Evolutionary conservation across 768 basidiomycete species (phyloP), one percentile per base, ranked within the genome.

Genomic region (Crucibulum laeve): DNA sequence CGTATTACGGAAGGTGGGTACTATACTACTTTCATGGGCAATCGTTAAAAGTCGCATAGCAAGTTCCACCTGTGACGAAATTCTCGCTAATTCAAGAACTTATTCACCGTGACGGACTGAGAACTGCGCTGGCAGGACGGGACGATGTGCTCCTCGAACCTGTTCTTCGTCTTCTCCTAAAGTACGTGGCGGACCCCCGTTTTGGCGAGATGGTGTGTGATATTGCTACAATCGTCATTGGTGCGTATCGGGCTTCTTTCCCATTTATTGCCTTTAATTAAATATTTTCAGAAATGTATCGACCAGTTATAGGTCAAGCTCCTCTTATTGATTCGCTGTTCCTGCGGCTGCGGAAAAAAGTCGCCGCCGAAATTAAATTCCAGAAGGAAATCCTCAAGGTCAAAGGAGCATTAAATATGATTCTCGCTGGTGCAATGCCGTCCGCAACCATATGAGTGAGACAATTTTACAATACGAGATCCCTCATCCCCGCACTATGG

Each of bases 121-220:
- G 81, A 46, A 80, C 80, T 51, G 94, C 96, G 3, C 73, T 99
- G 7, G 76, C 87, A 0, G 90, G 92, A 35, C 82, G 96, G 25
- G 94, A 98, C 56, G 96, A 98, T 58, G 84, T 97, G 36, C 73
- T 95, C 8, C 70, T 99, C 4, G 92, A 96, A 57, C 94, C 95
- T 2, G 73, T 98, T 25, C 76, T 99, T n/a, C 77, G 82, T 3
- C 75, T 97, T 26, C 73, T 98, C 18, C 65, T 91, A 43, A 90
- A 89, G 58, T 76, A 97, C 60, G 75, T 95, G 43, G 70, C 83
- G 4, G 91, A 96, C 67, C 90, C 92, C 25, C 82, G 94, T 21
- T 98, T 96, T 57, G 92, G 92, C n/a, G 82, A 86, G 47, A 73
- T 91, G 61, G 92, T 85, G 10, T 84, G 86, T 49, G 87, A 93